These are phyloP conservation scores for Tulasnella sp. DNA, from an alignment of 768 basidiomycete genomes.

Conservation along the genomic window DNA sequence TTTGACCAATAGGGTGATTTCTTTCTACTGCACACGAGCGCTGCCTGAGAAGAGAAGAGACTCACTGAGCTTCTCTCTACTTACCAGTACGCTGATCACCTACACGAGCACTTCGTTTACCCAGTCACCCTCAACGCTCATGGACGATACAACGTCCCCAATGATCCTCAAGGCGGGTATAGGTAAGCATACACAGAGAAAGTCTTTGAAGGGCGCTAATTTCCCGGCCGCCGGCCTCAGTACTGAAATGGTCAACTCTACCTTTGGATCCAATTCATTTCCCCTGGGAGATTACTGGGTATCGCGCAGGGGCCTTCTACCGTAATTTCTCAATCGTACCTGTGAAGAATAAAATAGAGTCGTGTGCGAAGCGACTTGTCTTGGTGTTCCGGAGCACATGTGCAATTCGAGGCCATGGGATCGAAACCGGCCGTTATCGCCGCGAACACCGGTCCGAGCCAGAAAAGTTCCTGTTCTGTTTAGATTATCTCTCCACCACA, in stretches of 20 bases:
- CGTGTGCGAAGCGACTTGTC: no score
- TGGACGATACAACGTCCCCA: conserved; percentile 33
- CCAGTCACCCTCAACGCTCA: conserved; percentile 31
- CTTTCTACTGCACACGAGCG: no score
- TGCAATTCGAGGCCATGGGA: no score
- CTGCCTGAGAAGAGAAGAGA: neutral
- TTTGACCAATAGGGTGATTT: no score
- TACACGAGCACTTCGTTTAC: conserved; percentile 33
- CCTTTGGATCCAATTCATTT: conserved; percentile 75
- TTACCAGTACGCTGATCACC: conserved; percentile 23
- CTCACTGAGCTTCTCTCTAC: neutral
- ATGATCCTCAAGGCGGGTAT: conserved; percentile 26
- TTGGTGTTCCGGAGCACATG: no score
- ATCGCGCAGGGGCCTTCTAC: neutral
- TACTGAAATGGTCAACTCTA: conserved; percentile 76
- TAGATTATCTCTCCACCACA: no score
- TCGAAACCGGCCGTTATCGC: no score
- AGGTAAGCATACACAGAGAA: neutral
- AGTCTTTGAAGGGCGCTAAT: neutral
- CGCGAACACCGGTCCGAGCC: no score
- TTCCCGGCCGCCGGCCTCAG: conserved; percentile 31
- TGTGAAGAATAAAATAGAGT: no score
- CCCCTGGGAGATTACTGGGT: conserved; percentile 76
- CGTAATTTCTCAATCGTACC: no score
- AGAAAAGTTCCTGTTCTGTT: no score